Conservation (phyloP, 306 rosid species). For the Macrotyloma uniflorum region DNA sequence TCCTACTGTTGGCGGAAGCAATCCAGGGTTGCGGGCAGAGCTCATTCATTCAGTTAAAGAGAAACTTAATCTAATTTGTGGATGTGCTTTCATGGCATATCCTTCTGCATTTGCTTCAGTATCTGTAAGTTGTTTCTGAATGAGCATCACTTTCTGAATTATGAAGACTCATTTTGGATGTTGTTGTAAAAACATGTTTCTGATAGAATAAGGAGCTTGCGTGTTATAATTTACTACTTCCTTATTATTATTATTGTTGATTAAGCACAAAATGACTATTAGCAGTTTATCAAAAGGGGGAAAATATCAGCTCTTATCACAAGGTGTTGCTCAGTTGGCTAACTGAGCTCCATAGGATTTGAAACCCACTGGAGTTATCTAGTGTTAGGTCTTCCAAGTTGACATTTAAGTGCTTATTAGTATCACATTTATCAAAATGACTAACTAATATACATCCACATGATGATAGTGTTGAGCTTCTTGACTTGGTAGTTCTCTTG, state of each 20-base stretch:
- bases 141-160: constrained; percentile 16
- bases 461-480: not conserved
- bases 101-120: constrained; percentile 92
- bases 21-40: constrained; percentile 87
- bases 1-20: constrained; percentile 96
- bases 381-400: too few species aligned
- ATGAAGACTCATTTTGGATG: not conserved
- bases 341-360: too few species aligned
- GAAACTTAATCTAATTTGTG: constrained; percentile 75
- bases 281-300: not conserved
- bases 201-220: not conserved
- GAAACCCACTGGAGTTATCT: too few species aligned
- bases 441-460: too few species aligned
- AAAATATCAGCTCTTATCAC: not conserved
- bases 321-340: too few species aligned
- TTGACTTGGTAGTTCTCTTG: not conserved
- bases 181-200: constrained; percentile 17
- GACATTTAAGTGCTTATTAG: too few species aligned
- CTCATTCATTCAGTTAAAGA: constrained; percentile 86
- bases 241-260: not conserved
- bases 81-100: constrained; percentile 70
- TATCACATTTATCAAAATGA: too few species aligned
- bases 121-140: constrained; percentile 67
- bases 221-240: not conserved
- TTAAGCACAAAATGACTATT: not conserved